Conservation (phyloP, 2,329 filamentous ascomycete species). For the Daldinia sp. region DNA sequence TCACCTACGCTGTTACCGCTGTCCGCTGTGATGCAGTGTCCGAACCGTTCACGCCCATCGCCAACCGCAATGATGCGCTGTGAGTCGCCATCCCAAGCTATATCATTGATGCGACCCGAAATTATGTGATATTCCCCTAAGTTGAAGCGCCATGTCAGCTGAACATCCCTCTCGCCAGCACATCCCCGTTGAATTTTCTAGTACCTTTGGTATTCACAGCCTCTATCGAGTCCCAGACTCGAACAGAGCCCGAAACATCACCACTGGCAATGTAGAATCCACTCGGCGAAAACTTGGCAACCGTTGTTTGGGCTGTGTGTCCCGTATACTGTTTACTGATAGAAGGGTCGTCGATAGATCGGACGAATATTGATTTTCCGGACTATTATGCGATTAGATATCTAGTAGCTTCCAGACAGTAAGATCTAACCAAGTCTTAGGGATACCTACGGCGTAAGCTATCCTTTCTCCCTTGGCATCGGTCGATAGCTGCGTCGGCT, state of each 20-base stretch:
- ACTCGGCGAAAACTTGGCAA: constrained; percentile 92
- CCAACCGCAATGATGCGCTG: constrained; percentile 96
- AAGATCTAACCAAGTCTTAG: background rate
- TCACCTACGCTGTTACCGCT: constrained; percentile 96
- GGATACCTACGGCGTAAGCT: constrained; percentile 82
- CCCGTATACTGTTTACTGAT: constrained; percentile 88
- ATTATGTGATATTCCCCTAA: constrained; percentile 90
- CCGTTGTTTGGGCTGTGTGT: constrained; percentile 87
- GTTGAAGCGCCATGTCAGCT: constrained; percentile 19
- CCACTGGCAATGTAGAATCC: constrained; percentile 96
- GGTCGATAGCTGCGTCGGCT: constrained; percentile 86
- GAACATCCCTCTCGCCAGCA: background rate
- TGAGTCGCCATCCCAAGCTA: constrained; percentile 97
- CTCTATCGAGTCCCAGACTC: constrained; percentile 92
- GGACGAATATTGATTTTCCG: constrained; percentile 95
- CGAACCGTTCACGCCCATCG: constrained; percentile 91
- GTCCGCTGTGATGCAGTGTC: constrained; percentile 93
- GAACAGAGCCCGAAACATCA: constrained; percentile 82
- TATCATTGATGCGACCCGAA: constrained; percentile 91
- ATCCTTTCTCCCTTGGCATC: constrained; percentile 91
- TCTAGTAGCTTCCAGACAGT: background rate
- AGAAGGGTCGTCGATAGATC: constrained; percentile 89
- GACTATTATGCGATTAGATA: constrained; percentile 62
- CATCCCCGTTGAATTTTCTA: background rate
- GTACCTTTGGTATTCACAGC: constrained; percentile 80